A percentile compares a stretch with the other conserved stretches of the same genome.
Conservation (phyloP, 1,284 basidiomycete genomes). For the Pisolithus thermaeus region DNA sequence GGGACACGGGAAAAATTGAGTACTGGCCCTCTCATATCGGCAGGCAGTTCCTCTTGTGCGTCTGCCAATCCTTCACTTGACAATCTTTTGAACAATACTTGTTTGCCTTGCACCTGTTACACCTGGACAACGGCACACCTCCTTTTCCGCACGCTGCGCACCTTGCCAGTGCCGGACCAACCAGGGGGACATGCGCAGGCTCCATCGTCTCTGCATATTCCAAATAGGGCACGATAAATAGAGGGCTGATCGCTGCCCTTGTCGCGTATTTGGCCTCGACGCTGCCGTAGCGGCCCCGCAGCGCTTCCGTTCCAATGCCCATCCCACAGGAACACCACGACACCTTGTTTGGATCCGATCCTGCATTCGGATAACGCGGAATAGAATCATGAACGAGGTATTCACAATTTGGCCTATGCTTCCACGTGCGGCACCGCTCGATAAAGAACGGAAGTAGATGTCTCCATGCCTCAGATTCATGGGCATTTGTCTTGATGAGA, state of each 20-base stretch:
- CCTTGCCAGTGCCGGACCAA: neutral
- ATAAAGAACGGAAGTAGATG: constrained; percentile 39
- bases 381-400: constrained; percentile 30
- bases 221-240: constrained; percentile 43
- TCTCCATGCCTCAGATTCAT: constrained; percentile 40
- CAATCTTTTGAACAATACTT: constrained; percentile 39
- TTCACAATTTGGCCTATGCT: constrained; percentile 40
- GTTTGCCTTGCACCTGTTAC: constrained; percentile 32
- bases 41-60: constrained; percentile 29
- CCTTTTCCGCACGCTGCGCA: constrained; percentile 31
- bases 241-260: constrained; percentile 40
- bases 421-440: constrained; percentile 51
- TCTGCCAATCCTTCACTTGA: constrained; percentile 42
- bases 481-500: constrained; percentile 8
- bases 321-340: constrained; percentile 47
- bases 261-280: constrained; percentile 37
- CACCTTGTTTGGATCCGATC: constrained; percentile 21
- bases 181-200: neutral
- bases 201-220: constrained; percentile 26
- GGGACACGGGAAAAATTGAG: too few relatives aligned
- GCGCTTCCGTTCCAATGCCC: constrained; percentile 32
- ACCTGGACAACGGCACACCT: constrained; percentile 18
- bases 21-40: too few relatives aligned
- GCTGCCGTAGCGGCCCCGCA: constrained; percentile 20
- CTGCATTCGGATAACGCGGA: constrained; percentile 25